Evolutionary conservation across 1,284 basidiomycete genomes (phyloP).

Genomic region (Apiotrichum veenhuisii): DNA sequence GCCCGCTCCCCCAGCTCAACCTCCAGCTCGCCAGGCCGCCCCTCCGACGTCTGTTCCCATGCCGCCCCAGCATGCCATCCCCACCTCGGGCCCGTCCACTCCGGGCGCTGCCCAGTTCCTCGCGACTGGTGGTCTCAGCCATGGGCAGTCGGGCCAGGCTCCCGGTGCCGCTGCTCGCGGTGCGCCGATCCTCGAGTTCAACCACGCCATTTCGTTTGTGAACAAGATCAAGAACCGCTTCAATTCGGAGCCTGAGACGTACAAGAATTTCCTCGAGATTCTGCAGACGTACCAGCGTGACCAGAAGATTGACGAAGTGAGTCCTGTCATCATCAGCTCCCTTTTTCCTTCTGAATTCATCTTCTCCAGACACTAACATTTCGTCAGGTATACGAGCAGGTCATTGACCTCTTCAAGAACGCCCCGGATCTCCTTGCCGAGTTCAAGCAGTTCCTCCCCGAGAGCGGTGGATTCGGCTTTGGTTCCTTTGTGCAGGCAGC

Average conservation of each 20-base stretch:
- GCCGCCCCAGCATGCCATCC: conserved; percentile 33
- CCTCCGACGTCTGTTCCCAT: conserved; percentile 28
- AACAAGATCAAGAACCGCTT: conserved; percentile 98
- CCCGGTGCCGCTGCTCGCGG: conserved; percentile 29
- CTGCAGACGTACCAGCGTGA: conserved; percentile 97
- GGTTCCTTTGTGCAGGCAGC: conserved; percentile 37
- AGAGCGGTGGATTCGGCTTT: conserved; percentile 47
- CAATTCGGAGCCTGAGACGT: conserved; percentile 85
- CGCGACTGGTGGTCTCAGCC: conserved; percentile 25
- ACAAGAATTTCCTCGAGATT: conserved; percentile 98
- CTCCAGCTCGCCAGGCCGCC: conserved; percentile 28
- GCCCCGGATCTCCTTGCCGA: conserved; percentile 89
- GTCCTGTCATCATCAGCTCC: conserved; percentile 38
- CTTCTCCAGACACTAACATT: conserved; percentile 19
- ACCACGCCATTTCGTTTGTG: conserved; percentile 95
- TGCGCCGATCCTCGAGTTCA: conserved; percentile 70
- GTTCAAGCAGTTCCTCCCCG: conserved; percentile 95
- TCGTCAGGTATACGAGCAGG: conserved; percentile 81
- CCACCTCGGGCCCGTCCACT: conserved; percentile 31
- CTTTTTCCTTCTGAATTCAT: not conserved
- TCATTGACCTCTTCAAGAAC: conserved; percentile 85
- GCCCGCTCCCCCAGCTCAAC: conserved; percentile 33
- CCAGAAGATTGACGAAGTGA: conserved; percentile 79
- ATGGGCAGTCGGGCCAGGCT: conserved; percentile 24
- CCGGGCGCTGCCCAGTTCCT: conserved; percentile 42